These are phyloP conservation scores for Rheum nobile DNA, from an alignment of 148 eudicot genomes.

Conservation along the genomic window DNA sequence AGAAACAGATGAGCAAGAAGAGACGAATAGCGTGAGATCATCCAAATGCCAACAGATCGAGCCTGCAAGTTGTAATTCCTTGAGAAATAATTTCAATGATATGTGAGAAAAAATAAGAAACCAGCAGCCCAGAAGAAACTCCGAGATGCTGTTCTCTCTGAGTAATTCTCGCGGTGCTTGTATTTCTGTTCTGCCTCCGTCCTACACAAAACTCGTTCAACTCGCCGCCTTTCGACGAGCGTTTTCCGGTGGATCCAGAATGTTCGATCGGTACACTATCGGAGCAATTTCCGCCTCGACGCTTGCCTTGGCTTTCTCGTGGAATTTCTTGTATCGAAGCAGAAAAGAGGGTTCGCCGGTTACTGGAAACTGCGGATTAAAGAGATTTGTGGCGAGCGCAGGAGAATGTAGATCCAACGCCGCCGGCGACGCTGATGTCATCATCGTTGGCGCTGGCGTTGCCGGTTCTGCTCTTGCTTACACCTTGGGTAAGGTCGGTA, in stretches of 20 bases:
- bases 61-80: too few relatives aligned
- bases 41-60: not conserved
- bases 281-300: constrained; percentile 22
- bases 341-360: not conserved
- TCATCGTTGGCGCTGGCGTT: constrained; percentile 76
- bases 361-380: not conserved
- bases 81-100: too few relatives aligned
- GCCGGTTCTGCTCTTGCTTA: constrained; percentile 77
- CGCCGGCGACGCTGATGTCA: constrained; percentile 25
- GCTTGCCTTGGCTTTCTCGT: constrained; percentile 28
- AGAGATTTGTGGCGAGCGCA: not conserved
- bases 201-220: not conserved
- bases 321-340: constrained; percentile 15
- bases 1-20: too few relatives aligned
- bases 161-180: not conserved
- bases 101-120: too few relatives aligned
- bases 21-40: not conserved
- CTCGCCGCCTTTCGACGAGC: not conserved
- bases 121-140: not conserved
- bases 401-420: not conserved
- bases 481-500: constrained; percentile 53
- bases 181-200: not conserved
- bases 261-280: constrained; percentile 18
- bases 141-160: not conserved
- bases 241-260: not conserved